Conservation (phyloP, 768 basidiomycete genomes). For the Pholiota conissans region DNA sequence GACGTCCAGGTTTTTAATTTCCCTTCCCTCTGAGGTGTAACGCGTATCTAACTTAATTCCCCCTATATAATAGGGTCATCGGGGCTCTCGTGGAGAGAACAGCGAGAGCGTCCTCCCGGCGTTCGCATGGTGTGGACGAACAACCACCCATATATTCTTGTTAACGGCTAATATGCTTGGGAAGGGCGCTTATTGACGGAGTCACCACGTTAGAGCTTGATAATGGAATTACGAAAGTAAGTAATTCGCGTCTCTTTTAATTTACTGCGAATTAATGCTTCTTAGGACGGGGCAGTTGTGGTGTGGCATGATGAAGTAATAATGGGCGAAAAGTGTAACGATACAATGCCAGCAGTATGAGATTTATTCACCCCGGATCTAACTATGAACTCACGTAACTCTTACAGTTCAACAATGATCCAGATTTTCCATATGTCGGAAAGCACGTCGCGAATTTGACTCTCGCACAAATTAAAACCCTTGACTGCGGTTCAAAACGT, state of each 20-base stretch:
- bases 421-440: slow-evolving; percentile 73
- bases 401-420: slow-evolving; percentile 53
- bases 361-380: not conserved
- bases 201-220: slow-evolving; percentile 79
- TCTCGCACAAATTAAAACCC: slow-evolving; percentile 72
- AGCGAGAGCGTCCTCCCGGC: slow-evolving; percentile 72
- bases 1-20: slow-evolving; percentile 30
- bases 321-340: slow-evolving; percentile 59
- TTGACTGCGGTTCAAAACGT: slow-evolving; percentile 78
- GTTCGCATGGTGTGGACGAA: slow-evolving; percentile 64
- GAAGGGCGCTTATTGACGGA: slow-evolving; percentile 73
- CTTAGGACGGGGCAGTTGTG: slow-evolving; percentile 71
- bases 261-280: not conserved
- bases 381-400: not conserved
- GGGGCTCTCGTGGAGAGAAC: slow-evolving; percentile 75
- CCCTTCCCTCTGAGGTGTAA: not conserved
- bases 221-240: slow-evolving; percentile 72
- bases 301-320: slow-evolving; percentile 84
- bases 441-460: slow-evolving; percentile 78
- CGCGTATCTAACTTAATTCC: not conserved
- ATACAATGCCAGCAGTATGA: slow-evolving; percentile 62
- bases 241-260: slow-evolving; percentile 2
- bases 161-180: not conserved
- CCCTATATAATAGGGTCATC: slow-evolving; percentile 54
- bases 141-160: not conserved